Evolutionary conservation across 257 asterid species (phyloP), one percentile per base, ranked within the genome.

Genomic region (Nicotiana knightiana): DNA sequence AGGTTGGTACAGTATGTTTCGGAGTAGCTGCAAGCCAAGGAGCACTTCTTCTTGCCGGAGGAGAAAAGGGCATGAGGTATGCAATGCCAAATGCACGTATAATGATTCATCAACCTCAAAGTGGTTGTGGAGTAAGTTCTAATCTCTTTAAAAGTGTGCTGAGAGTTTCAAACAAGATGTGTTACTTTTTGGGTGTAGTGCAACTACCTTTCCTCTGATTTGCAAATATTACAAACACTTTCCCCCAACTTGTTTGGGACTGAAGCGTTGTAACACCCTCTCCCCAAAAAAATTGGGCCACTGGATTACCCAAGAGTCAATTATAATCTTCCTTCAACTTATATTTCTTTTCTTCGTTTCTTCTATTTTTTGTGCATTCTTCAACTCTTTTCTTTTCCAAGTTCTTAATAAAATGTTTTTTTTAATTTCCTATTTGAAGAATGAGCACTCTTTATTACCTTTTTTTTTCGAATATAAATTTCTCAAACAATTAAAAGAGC

Each of bases 1-100:
- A 85, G 92, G 97, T 96, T 79, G 98, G 99, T 70, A 96, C 99
- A 4, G 96, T 96, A 67, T 94, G 99, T 87, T 92, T 94, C 86
- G 99, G 99, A 82, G 90, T 88, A 75, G 97, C 94, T 87, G 99
- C 98, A 76, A 94, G 98, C 91, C 94, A 94, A 82, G 98, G 93
- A 62, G 94, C 96, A 32, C 97, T 96, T 82, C 97, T 96, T 82
- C 99, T 96, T 89, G 99, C 99, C 68, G 98, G 98, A 73, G 99
- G 99, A 81, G 91, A 93, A 86, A 94, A 92, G 90, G 98, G 98
- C 70, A 96, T 96, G 99, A 96, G 99, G 53, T 96, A 94, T 84
- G 84, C 99, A 83, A 96, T 96, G 98, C 99, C 99, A 79, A 96
- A 96, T 87, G 83, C 99, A 39, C 98, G 99, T 16, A 92, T 96